Evolutionary conservation across 1,284 basidiomycete genomes (phyloP), one percentile per base, ranked within the genome.

Genomic region (Thecaphora frezii): DNA sequence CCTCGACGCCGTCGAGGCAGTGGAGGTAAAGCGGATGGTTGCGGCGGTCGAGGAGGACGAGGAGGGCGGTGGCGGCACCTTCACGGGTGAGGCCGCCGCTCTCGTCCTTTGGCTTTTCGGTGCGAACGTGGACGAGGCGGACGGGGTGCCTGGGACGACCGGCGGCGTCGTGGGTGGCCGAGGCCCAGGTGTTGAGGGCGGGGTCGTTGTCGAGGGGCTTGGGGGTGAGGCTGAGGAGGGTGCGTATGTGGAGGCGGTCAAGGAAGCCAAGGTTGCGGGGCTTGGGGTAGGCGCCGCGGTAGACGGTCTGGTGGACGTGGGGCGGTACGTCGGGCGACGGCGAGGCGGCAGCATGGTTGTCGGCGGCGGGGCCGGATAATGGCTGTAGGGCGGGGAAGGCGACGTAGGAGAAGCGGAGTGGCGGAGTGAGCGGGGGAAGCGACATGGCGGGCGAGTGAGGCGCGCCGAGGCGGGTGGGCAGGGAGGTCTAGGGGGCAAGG

Each of bases 101-200:
- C 40, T 77, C 72, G 42, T 78, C 74, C 53, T 78, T 77, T 24
- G 70, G 69, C 60, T 76, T 77, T 37, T 75, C 75, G 26, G 65
- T 71, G 24, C 64, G 61, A 5, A 78, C 62, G 39, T 76, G 74
- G 10, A 74, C 30, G 22, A 77, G 48, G 39, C 54, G 49, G 33
- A 76, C 56, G 56, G 25, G 1, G 51, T 39, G 3, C 38, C 41
- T 18, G 46, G 33, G 5, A 46, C 45, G 5, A 44, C 60, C 39
- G 0, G 51, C 22, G 0, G 49, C 51, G 8, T 53, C 41, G 19
- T 49, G 36, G 16, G 49, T 28, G 14, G 42, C n/a, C 3, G 52
- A 43, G 0, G 71, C 66, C 75, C 75, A 77, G 1, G 39, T 21
- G n/a, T 49, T 45, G n/a, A 77, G 25, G 2, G 42, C 46, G 3